phyloP scores from a whole-genome alignment of 2,329 filamentous ascomycete genomes.

The Pseudocercospora pini-densiflorae region DNA sequence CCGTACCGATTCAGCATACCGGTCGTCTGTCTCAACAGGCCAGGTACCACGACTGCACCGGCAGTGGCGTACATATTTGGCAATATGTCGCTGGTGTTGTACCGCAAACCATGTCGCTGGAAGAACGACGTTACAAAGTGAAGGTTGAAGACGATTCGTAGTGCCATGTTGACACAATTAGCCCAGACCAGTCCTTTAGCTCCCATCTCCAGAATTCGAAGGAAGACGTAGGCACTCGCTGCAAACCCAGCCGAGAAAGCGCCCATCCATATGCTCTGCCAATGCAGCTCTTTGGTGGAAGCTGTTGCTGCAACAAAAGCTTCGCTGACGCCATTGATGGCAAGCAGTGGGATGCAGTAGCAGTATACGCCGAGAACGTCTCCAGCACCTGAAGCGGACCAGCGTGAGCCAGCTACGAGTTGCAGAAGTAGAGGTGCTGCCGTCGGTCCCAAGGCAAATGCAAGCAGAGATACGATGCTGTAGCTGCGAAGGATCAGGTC shows the following conservation, averaged over 20 bases:
- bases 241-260: constrained; percentile 79
- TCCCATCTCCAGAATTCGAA: constrained; percentile 71
- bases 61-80: constrained; percentile 44
- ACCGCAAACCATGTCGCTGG: constrained; percentile 44
- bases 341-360: constrained; percentile 91
- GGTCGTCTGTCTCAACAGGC: constrained; percentile 41
- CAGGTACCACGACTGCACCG: constrained; percentile 42
- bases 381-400: constrained; percentile 75
- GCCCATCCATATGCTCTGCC: constrained; percentile 83
- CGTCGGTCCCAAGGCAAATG: constrained; percentile 73
- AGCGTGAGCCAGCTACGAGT: constrained; percentile 75
- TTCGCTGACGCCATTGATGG: constrained; percentile 88
- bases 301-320: constrained; percentile 92
- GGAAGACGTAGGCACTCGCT: constrained; percentile 72
- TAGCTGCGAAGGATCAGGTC: constrained; percentile 73
- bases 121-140: constrained; percentile 74
- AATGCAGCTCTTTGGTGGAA: constrained; percentile 71
- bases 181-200: constrained; percentile 82
- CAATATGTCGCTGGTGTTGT: constrained; percentile 31
- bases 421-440: constrained; percentile 74
- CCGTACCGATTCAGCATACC: constrained; percentile 41
- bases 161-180: constrained; percentile 87
- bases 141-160: constrained; percentile 81
- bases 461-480: constrained; percentile 70
- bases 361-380: constrained; percentile 79